These are phyloP conservation scores for Ceratobasidium sp. DNA, from an alignment of 1,284 basidiomycete genomes.

Conservation along the genomic window DNA sequence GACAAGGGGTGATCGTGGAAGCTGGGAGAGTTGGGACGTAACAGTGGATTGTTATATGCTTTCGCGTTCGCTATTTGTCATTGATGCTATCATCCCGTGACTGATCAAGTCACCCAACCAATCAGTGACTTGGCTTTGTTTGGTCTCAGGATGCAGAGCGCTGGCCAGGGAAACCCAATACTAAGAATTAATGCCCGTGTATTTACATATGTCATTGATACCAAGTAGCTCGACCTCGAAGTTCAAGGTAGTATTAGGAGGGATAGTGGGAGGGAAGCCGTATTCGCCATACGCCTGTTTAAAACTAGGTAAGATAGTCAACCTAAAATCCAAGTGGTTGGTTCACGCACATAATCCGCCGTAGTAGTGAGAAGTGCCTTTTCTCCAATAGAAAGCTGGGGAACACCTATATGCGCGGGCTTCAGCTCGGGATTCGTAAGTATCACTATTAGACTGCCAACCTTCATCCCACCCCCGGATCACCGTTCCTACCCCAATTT, in stretches of 20 bases:
- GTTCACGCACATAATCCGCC: constrained; percentile 71
- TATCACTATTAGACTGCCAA: constrained; percentile 54
- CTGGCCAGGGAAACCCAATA: neutral
- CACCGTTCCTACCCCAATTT: constrained; percentile 83
- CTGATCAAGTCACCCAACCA: constrained; percentile 23
- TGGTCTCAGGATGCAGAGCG: neutral
- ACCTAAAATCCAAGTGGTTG: neutral
- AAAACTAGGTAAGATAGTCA: neutral
- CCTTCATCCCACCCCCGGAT: constrained; percentile 95
- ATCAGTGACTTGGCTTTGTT: constrained; percentile 4
- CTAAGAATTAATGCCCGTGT: neutral
- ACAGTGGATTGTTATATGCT: neutral
- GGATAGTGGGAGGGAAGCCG: constrained; percentile 49
- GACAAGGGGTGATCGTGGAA: neutral
- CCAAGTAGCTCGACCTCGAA: constrained; percentile 51
- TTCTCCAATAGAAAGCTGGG: constrained; percentile 78
- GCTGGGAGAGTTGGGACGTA: constrained; percentile 2
- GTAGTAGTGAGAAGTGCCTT: constrained; percentile 77
- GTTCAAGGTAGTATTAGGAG: constrained; percentile 50
- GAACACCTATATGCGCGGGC: constrained; percentile 65
- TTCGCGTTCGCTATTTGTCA: constrained; percentile 13
- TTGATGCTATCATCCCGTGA: constrained; percentile 29
- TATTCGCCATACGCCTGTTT: constrained; percentile 48
- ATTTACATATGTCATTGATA: too few relatives aligned
- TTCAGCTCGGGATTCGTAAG: neutral